A percentile compares a stretch with the other conserved stretches of the same genome.
Evolutionary conservation across 768 basidiomycete species (phyloP).

Genomic region (Gloeostereum incarnatum): DNA sequence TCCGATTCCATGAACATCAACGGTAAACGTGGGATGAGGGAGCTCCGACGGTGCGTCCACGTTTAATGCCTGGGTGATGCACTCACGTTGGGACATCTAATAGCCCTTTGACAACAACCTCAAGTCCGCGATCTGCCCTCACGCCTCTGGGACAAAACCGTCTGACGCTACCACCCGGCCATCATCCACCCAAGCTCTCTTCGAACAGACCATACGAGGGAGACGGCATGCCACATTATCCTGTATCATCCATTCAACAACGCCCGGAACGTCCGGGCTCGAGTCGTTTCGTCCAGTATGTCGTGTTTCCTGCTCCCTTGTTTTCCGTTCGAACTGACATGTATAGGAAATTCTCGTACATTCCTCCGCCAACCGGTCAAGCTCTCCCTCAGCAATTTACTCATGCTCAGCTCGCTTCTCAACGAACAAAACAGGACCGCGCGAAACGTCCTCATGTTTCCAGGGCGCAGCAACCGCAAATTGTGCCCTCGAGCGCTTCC

Average conservation of each 20-base stretch:
- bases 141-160: conserved; percentile 54
- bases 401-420: conserved; percentile 32
- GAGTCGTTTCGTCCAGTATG: conserved; percentile 41
- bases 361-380: conserved; percentile 33
- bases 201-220: conserved; percentile 15
- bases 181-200: conserved; percentile 37
- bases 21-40: conserved; percentile 55
- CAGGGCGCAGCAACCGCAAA: conserved; percentile 10
- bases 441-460: conserved; percentile 13
- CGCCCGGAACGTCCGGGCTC: conserved; percentile 29
- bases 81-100: conserved; percentile 7
- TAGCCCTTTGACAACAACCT: conserved; percentile 25
- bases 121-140: conserved; percentile 51
- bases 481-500: conserved; percentile 13
- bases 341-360: conserved; percentile 61
- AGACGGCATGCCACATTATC: conserved; percentile 6
- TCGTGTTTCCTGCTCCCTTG: conserved; percentile 1
- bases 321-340: conserved; percentile 2
- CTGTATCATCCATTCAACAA: conserved; percentile 20
- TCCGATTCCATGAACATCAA: conserved; percentile 40
- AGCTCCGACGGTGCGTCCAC: conserved; percentile 29
- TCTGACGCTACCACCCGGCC: conserved; percentile 58
- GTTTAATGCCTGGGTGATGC: conserved; percentile 7
- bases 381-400: conserved; percentile 26
- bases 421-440: conserved; percentile 20